Conservation (phyloP, 1,139 yeast genomes). For the Magnusiomyces ingens region DNA sequence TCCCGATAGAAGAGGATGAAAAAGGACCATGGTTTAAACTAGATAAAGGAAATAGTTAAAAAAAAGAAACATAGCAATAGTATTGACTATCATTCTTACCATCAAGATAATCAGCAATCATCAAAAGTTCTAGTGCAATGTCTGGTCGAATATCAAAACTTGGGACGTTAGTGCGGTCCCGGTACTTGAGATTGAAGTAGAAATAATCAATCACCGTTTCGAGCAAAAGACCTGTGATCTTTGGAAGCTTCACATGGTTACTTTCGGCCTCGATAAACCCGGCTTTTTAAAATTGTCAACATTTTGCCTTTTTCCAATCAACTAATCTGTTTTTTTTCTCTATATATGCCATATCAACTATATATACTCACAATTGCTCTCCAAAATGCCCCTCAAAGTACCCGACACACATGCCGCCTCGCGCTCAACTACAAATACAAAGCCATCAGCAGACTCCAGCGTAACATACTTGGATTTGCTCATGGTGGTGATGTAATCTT, state of each 20-base stretch:
- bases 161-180: conserved; percentile 59
- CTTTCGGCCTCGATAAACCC: conserved; percentile 45
- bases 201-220: conserved; percentile 83
- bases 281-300: conserved; percentile 9
- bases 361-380: conserved; percentile 29
- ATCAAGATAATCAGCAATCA: conserved; percentile 86
- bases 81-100: conserved; percentile 36
- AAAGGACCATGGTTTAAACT: background rate
- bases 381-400: conserved; percentile 64
- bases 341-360: no score
- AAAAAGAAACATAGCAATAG: background rate
- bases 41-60: background rate
- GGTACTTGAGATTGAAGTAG: conserved; percentile 66
- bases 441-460: conserved; percentile 69
- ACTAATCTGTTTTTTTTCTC: no score
- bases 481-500: background rate
- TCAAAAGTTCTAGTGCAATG: conserved; percentile 81
- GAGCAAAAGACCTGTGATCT: conserved; percentile 66
- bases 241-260: conserved; percentile 44
- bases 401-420: conserved; percentile 84
- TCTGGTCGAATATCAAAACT: conserved; percentile 91
- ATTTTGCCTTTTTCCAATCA: no score
- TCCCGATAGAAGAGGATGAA: background rate
- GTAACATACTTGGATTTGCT: conserved; percentile 43
- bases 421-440: conserved; percentile 54